Conservation (phyloP, 768 basidiomycete genomes). For the Mycena epipterygia region DNA sequence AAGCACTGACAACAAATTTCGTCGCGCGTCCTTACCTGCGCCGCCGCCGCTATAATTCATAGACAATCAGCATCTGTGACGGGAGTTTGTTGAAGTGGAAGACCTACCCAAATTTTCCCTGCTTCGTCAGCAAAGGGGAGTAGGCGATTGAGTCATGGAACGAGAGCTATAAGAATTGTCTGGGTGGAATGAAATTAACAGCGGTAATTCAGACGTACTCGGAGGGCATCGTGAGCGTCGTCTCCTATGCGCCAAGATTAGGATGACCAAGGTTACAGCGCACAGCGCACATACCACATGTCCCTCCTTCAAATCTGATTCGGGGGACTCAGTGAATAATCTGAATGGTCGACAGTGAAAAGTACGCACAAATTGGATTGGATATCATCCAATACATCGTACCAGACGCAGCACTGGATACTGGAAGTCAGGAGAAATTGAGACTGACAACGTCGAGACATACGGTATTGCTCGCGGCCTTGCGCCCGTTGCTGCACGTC, state of each 20-base stretch:
- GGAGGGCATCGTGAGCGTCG: slow-evolving; percentile 33
- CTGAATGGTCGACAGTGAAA: background rate
- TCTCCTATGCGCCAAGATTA: slow-evolving; percentile 17
- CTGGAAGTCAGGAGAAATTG: background rate
- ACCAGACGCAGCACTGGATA: slow-evolving; percentile 32
- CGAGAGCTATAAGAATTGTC: slow-evolving; percentile 6
- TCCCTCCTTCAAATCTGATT: slow-evolving; percentile 5
- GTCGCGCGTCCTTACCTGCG: background rate
- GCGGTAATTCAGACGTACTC: slow-evolving; percentile 4
- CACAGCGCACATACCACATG: slow-evolving; percentile 11
- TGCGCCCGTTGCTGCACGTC: background rate
- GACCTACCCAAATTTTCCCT: slow-evolving; percentile 23
- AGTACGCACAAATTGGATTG: slow-evolving; percentile 23
- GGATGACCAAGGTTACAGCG: background rate
- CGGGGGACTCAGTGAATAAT: background rate
- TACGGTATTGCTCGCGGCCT: background rate
- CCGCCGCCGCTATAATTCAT: slow-evolving; percentile 29
- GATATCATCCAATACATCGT: slow-evolving; percentile 26
- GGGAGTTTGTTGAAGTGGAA: too few relatives aligned
- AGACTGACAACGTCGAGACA: background rate
- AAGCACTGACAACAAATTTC: background rate
- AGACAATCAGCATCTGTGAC: background rate
- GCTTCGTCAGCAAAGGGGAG: slow-evolving; percentile 18
- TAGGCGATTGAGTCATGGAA: slow-evolving; percentile 37
- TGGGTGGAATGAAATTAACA: background rate